These are phyloP conservation scores for Plasmodium vinckei DNA, from an alignment of 169 alveolate species.

Conservation along the genomic window DNA sequence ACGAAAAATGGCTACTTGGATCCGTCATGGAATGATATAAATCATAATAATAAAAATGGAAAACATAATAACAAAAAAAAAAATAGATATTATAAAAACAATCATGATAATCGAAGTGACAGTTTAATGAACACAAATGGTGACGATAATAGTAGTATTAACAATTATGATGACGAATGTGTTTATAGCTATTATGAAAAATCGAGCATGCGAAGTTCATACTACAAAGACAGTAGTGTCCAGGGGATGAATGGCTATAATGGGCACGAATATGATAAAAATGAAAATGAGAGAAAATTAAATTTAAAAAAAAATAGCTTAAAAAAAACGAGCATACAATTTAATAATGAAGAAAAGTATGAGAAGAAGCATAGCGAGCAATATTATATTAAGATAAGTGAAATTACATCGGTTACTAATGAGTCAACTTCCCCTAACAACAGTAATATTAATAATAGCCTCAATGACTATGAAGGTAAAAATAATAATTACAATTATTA, in stretches of 20 bases:
- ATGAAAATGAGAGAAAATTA: constrained; percentile 20
- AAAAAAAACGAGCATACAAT: constrained; percentile 13
- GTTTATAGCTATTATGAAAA: constrained; percentile 2
- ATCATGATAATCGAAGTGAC: neutral
- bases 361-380: constrained; percentile 8
- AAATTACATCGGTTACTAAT: neutral
- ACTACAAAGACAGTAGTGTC: neutral
- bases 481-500: constrained; percentile 8
- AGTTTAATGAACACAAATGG: neutral
- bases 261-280: neutral
- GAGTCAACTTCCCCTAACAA: neutral
- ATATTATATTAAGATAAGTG: constrained; percentile 35
- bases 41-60: constrained; percentile 2
- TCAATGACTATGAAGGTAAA: neutral
- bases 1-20: neutral
- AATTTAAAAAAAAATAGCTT: constrained; percentile 26
- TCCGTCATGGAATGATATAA: neutral
- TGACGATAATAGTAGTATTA: neutral
- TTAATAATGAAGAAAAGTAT: constrained; percentile 4
- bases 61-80: neutral
- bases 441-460: constrained; percentile 5
- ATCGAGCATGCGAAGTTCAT: too few relatives aligned
- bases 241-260: neutral
- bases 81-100: constrained; percentile 3
- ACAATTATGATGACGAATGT: neutral